A percentile compares a stretch with the other conserved stretches of the same genome.
These are phyloP conservation scores for Globisporangium mamillatum DNA, from an alignment of 352 stramenopile species.

Conservation along the genomic window DNA sequence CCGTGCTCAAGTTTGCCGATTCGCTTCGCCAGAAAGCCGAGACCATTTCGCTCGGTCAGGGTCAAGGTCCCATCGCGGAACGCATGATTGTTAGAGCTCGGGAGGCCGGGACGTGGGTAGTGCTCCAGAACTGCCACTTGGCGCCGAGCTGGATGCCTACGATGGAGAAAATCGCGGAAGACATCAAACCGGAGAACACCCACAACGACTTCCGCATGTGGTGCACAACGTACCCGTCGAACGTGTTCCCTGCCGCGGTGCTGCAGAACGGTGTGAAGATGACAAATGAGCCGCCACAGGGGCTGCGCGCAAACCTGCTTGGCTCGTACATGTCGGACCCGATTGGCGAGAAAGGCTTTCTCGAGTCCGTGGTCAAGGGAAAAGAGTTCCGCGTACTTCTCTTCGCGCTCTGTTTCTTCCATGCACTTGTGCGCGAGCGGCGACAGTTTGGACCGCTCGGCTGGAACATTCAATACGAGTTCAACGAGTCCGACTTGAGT, in stretches of 20 bases:
- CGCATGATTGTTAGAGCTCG: slow-evolving; percentile 82
- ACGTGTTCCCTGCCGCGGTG: slow-evolving; percentile 92
- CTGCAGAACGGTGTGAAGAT: slow-evolving; percentile 97
- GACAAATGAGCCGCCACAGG: slow-evolving; percentile 93
- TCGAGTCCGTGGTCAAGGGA: slow-evolving; percentile 76
- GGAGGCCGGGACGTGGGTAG: slow-evolving; percentile 87
- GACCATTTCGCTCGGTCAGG: slow-evolving; percentile 91
- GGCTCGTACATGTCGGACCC: slow-evolving; percentile 91
- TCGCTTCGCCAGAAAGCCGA: slow-evolving; percentile 69
- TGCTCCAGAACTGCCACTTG: slow-evolving; percentile 91
- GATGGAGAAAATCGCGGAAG: slow-evolving; percentile 91
- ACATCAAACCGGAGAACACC: slow-evolving; percentile 77
- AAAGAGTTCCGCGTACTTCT: slow-evolving; percentile 86
- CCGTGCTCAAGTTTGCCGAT: slow-evolving; percentile 89
- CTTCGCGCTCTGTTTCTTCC: slow-evolving; percentile 90
- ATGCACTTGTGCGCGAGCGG: slow-evolving; percentile 92
- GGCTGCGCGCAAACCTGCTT: slow-evolving; percentile 89
- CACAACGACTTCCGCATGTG: slow-evolving; percentile 91
- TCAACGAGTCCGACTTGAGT: slow-evolving; percentile 92
- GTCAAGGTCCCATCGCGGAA: slow-evolving; percentile 90
- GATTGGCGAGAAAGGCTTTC: slow-evolving; percentile 87
- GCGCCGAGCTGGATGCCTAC: slow-evolving; percentile 91
- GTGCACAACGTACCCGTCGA: slow-evolving; percentile 93
- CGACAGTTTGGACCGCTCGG: slow-evolving; percentile 91
- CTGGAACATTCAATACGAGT: slow-evolving; percentile 97